These are phyloP conservation scores for Nigrospora oryzae DNA, from an alignment of 2,329 filamentous ascomycete genomes.

Conservation along the genomic window DNA sequence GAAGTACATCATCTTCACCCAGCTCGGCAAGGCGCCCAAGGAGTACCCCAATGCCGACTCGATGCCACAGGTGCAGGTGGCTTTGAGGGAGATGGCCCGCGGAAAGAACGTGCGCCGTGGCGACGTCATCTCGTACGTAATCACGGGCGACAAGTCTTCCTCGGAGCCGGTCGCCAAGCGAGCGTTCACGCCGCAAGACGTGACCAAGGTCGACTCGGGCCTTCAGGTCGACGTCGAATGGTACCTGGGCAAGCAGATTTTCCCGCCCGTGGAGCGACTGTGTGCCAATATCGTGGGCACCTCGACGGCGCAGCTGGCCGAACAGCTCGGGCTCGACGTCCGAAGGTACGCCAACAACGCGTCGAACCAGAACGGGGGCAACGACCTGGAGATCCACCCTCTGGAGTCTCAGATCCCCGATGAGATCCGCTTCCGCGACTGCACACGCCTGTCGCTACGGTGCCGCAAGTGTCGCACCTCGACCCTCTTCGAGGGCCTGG, in stretches of 20 bases:
- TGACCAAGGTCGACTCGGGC: slow-evolving; percentile 65
- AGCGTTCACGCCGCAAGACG: slow-evolving; percentile 78
- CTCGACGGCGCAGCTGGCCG: slow-evolving; percentile 79
- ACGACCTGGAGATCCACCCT: slow-evolving; percentile 71
- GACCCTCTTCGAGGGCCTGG: slow-evolving; percentile 70
- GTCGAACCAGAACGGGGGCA: slow-evolving; percentile 30
- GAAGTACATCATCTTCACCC: slow-evolving; percentile 97
- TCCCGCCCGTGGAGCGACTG: slow-evolving; percentile 93
- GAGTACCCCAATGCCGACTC: slow-evolving; percentile 91
- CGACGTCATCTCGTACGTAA: slow-evolving; percentile 93
- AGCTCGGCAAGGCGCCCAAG: slow-evolving; percentile 86
- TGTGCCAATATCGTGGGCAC: slow-evolving; percentile 94
- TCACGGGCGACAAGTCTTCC: slow-evolving; percentile 61
- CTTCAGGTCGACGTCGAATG: slow-evolving; percentile 91
- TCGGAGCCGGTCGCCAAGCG: slow-evolving; percentile 75
- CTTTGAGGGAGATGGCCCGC: slow-evolving; percentile 75
- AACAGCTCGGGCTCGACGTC: slow-evolving; percentile 87
- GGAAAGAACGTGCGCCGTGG: slow-evolving; percentile 87
- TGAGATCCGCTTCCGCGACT: slow-evolving; percentile 77
- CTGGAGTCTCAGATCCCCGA: slow-evolving; percentile 94
- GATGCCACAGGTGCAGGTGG: slow-evolving; percentile 97
- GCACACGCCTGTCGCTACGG: slow-evolving; percentile 65
- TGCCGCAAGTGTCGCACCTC: slow-evolving; percentile 73
- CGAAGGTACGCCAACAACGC: slow-evolving; percentile 71
- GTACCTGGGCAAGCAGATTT: slow-evolving; percentile 97